These are phyloP conservation scores for Trapa incisa DNA, from an alignment of 345 rosid species.

Conservation along the genomic window DNA sequence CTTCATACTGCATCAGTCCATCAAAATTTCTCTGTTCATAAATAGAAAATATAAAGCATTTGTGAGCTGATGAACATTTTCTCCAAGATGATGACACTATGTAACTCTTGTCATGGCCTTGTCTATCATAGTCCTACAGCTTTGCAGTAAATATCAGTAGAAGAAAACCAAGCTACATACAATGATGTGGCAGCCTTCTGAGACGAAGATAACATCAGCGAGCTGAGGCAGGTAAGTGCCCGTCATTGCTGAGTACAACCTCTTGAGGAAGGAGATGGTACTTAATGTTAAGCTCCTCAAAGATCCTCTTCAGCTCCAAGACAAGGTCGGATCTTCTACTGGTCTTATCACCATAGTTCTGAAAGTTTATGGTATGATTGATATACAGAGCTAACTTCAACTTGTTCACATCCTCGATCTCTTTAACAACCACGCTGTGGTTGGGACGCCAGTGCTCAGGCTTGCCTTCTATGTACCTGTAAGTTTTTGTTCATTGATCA, in stretches of 20 bases:
- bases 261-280: conserved; percentile 58
- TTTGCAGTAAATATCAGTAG: no score
- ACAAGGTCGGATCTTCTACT: conserved; percentile 46
- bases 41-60: no score
- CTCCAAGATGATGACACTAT: no score
- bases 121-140: no score
- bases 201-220: not conserved
- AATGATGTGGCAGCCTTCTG: not conserved
- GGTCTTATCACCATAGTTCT: conserved; percentile 39
- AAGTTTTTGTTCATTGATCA: not conserved
- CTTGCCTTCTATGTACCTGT: conserved; percentile 62
- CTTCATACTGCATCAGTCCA: no score
- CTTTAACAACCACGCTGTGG: conserved; percentile 42
- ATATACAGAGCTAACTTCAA: conserved; percentile 49
- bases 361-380: conserved; percentile 62
- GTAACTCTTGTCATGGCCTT: no score
- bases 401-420: conserved; percentile 63
- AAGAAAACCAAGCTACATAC: not conserved
- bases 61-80: no score
- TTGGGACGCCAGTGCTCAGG: conserved; percentile 47
- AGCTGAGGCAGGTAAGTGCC: not conserved
- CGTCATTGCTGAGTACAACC: conserved; percentile 24
- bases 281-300: conserved; percentile 44
- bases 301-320: conserved; percentile 40
- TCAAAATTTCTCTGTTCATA: no score